These are phyloP conservation scores for Neoconidiobolus thromboides DNA, from an alignment of 371 early-diverging fungal species.

Conservation along the genomic window DNA sequence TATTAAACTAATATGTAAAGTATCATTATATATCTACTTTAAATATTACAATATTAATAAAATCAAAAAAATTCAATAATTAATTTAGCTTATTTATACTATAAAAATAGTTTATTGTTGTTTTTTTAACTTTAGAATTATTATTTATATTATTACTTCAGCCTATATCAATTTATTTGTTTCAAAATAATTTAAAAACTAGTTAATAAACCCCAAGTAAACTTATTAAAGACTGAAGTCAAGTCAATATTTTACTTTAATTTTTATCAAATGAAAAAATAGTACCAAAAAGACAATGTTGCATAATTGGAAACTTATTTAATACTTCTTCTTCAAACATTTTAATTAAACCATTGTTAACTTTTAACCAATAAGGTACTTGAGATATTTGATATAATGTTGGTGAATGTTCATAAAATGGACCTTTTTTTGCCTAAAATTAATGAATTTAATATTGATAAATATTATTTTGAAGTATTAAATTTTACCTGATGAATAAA, in stretches of 20 bases:
- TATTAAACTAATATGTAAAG: too few species aligned
- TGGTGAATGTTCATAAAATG: conserved; percentile 73
- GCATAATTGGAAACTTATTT: conserved; percentile 88
- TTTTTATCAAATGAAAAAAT: conserved; percentile 24
- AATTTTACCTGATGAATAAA: conserved; percentile 44
- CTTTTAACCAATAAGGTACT: conserved; percentile 70
- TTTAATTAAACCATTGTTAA: conserved; percentile 85
- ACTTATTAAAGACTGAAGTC: not conserved
- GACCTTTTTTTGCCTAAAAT: conserved; percentile 34
- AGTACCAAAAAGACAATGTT: conserved; percentile 87
- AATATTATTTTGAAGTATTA: not conserved
- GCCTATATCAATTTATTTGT: too few species aligned
- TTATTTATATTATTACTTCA: too few species aligned
- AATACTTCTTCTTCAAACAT: conserved; percentile 96
- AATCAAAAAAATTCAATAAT: too few species aligned
- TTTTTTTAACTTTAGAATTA: too few species aligned
- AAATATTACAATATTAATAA: too few species aligned
- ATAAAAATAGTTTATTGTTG: too few species aligned
- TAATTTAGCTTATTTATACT: too few species aligned
- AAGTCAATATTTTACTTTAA: not conserved
- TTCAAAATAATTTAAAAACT: too few species aligned
- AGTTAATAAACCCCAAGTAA: too few species aligned
- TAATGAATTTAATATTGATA: not conserved
- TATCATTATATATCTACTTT: too few species aligned
- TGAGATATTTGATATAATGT: conserved; percentile 86